phyloP scores from a whole-genome alignment of 345 rosid species.

The Arabis alpina region DNA sequence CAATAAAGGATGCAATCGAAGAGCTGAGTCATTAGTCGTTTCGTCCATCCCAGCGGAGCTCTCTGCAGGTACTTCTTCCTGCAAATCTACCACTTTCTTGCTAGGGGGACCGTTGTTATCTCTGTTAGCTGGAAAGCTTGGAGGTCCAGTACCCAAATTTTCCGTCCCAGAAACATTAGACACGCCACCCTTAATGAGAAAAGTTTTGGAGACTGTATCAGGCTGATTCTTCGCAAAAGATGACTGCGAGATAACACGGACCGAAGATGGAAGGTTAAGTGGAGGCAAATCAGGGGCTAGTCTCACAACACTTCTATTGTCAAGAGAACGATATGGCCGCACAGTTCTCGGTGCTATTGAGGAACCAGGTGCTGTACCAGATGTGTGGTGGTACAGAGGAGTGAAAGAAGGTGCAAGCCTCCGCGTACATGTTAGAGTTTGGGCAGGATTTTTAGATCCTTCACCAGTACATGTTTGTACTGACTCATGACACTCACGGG shows the following conservation, averaged over 20 bases:
- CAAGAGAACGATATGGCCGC: constrained; percentile 55
- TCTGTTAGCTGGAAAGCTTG: constrained; percentile 39
- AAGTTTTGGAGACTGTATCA: constrained; percentile 48
- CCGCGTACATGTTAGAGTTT: constrained; percentile 40
- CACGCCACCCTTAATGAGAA: constrained; percentile 37
- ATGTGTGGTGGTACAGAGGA: constrained; percentile 38
- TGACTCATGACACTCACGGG: constrained; percentile 29
- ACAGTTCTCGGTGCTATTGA: constrained; percentile 48
- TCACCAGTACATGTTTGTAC: constrained; percentile 40
- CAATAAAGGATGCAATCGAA: constrained; percentile 91
- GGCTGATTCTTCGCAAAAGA: constrained; percentile 54
- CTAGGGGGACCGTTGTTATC: constrained; percentile 43
- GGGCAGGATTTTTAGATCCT: constrained; percentile 45
- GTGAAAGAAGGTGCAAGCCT: constrained; percentile 41
- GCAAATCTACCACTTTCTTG: constrained; percentile 44
- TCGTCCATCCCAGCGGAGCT: constrained; percentile 53
- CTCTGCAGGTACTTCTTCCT: constrained; percentile 50
- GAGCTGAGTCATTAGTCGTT: constrained; percentile 54
- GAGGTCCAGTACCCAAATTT: constrained; percentile 46
- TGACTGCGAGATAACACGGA: constrained; percentile 77
- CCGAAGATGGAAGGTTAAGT: constrained; percentile 90
- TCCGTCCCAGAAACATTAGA: constrained; percentile 47
- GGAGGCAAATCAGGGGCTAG: constrained; percentile 95
- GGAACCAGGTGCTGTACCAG: constrained; percentile 36
- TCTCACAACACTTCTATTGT: constrained; percentile 67